Evolutionary conservation across 805 yeast species (phyloP), one percentile per base, ranked within the genome.

Genomic region (Dipodascus geniculatus): DNA sequence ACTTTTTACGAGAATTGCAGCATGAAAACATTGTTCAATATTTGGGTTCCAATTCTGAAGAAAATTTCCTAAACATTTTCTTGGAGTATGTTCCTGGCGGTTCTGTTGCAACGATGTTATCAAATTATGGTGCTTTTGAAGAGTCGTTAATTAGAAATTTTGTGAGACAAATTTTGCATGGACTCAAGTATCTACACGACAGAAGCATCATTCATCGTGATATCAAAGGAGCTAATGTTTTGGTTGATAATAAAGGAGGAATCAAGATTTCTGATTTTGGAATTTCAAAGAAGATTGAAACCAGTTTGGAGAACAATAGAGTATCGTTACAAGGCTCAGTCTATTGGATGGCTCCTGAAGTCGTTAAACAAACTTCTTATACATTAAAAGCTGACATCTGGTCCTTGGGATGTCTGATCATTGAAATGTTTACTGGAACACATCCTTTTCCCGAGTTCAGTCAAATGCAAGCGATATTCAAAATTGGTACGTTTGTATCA

Each of bases 271-370:
- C 91, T 35, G 96, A 87, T 68, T 87, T 87, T 65, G 96, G 96
- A 33, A 84, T 87, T 42, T 84, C 93, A 20, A 79, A 80, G 56
- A 81, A 81, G 55, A 69, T 82, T 4, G 83, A 85, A 42, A 81
- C 85, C 33, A 71, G 62, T 71, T 73, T 68, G 68, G 56, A 62
- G 23, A 22, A 23, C n/a, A 79, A 78, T 58, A 77, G 97, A 48
- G 90, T 87, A 1, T 88, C 96, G 0, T 70, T 88, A 52, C 97
- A 91, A 68, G 99, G 99, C 0, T 87, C 96, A 0, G 89, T 91
- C 0, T 93, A 84, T 65, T 93, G 99, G 98, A 93, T 93, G 99
- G 98, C 99, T 0, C 99, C 99, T 0, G 99, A 93, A 66, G 98
- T 93, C 6, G 98, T 93, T 17, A 87, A 89, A 62, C 97, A 90